Base-by-base conservation (phyloP, 2,329 filamentous ascomycete species). In the Fusarium agapanthi region DNA sequence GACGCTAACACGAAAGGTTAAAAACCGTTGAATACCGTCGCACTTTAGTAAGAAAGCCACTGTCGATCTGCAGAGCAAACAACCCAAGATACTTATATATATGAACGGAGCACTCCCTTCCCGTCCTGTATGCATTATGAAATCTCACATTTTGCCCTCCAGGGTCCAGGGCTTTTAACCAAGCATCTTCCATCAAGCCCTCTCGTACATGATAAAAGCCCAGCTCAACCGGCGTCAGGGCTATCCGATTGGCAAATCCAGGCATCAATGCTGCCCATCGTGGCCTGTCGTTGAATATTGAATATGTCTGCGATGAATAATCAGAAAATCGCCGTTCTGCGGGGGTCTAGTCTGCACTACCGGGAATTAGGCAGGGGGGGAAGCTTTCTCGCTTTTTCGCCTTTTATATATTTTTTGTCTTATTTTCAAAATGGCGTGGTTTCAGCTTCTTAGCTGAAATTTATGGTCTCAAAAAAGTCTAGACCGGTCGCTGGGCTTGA, bases 221-320 rank as follows among this genome's bases (percentile, higher is more conserved):
- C 47, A 61, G 38, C 28, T 56, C 65, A 41, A 18, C 45, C 41
- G 22, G 38, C 41, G 43, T 20, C 26, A 40, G 43, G 28, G 47
- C 54, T 61, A 43, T 50, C 51, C 37, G 53, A 67, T 59, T 40
- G 41, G 38, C 44, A 24, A 50, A 45, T 34, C 40, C 45, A 55
- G 65, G 63, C 61, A 59, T 63, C 30, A 37, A 65, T 53, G 69
- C 59, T 56, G 53, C 55, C 37, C 62, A 65, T 62, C 43, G 45
- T 58, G 47, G 65, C 57, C 54, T 65, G 59, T 45, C 48, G 48
- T 63, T 59, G 61, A 74, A 69, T 77, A 67, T 74, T 75, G 75
- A 75, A 76, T 77, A 76, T 77, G 75, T 77, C 76, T 71, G 67
- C 63, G 76, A 77, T 78, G 75, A 78, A 73, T 74, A 76, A 78